These are phyloP conservation scores for Aspergillus amoenus DNA, from an alignment of 2,329 filamentous ascomycete species.

Conservation along the genomic window DNA sequence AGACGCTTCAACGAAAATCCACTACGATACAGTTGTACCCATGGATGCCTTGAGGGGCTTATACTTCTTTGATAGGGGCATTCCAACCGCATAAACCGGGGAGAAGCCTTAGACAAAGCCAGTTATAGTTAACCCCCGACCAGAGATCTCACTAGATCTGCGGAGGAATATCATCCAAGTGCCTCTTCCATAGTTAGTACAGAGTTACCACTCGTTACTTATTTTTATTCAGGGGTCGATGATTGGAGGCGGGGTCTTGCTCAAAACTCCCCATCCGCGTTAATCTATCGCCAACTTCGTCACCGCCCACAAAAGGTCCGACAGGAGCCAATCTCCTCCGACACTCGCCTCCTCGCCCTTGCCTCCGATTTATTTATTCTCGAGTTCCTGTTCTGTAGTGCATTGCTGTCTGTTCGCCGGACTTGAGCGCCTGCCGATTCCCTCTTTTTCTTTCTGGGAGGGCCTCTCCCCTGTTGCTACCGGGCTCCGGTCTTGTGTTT, in stretches of 20 bases:
- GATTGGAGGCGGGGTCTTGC: background rate
- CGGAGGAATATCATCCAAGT: background rate
- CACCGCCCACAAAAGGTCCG: slow-evolving; percentile 19
- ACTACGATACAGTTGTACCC: background rate
- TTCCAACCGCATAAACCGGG: background rate
- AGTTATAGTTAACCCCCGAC: background rate
- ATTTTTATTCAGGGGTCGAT: background rate
- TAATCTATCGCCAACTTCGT: slow-evolving; percentile 10
- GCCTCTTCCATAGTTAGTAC: background rate
- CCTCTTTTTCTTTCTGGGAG: slow-evolving; percentile 8
- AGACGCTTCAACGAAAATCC: slow-evolving; percentile 1
- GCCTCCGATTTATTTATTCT: slow-evolving; percentile 4
- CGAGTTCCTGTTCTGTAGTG: background rate
- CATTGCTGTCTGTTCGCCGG: background rate
- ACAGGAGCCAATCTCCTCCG: slow-evolving; percentile 12
- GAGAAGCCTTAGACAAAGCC: background rate
- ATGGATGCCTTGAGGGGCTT: background rate
- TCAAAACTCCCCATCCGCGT: background rate
- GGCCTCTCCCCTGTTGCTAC: slow-evolving; percentile 10
- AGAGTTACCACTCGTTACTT: no score
- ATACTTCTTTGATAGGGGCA: background rate
- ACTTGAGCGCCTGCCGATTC: slow-evolving; percentile 7
- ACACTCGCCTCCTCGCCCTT: slow-evolving; percentile 8
- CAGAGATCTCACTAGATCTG: background rate
- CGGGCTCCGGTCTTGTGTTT: slow-evolving; percentile 7